Base-by-base conservation (phyloP, 2,329 filamentous ascomycete genomes). In the Didymella keratinophila region DNA sequence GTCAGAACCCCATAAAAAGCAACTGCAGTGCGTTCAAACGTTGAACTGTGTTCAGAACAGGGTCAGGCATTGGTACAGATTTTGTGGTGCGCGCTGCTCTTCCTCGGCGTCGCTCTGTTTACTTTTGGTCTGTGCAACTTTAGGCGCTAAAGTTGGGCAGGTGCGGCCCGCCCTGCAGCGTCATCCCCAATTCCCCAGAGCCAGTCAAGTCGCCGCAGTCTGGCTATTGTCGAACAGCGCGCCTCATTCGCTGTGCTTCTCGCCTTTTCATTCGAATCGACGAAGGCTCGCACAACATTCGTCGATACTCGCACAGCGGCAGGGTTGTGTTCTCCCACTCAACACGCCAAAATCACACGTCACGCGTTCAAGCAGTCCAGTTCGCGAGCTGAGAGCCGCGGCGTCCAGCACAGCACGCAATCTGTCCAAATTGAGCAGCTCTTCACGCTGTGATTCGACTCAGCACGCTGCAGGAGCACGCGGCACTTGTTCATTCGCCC, bases 391-490 rank as follows among this genome's bases (percentile, higher is more conserved):
- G 47, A 42, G 55, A 53, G 57, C 52, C 52, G 56, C 52, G 57
- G 48, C 53, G 52, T 36, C 20, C 11, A 25, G 30, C 56, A 49
- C 58, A 58, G 39, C 25, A 52, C 28, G 48, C 51, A 58, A 58
- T 52, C 44, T 39, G 47, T n/a, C 50, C 45, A 32, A 53, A 54
- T 36, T 4, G 23, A 45, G 56, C 20, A 34, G 25, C 16, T 23
- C 32, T 23, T 21, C 34, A 46, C 46, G 50, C n/a, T 41, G 46
- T 54, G 46, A 58, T 58, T 64, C 55, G 64, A 66, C 58, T 62
- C 62, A 69, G 69, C 60, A 59, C 57, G 58, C 68, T 64, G 72
- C 69, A 74, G 58, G 67, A 58, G 69, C 63, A 75, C 72, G 71
- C 70, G 71, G 68, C 72, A 64, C 32, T 50, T 50, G 60, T 64